Conservation (phyloP, 257 asterid genomes). For the Ocimum tenuiflorum region DNA sequence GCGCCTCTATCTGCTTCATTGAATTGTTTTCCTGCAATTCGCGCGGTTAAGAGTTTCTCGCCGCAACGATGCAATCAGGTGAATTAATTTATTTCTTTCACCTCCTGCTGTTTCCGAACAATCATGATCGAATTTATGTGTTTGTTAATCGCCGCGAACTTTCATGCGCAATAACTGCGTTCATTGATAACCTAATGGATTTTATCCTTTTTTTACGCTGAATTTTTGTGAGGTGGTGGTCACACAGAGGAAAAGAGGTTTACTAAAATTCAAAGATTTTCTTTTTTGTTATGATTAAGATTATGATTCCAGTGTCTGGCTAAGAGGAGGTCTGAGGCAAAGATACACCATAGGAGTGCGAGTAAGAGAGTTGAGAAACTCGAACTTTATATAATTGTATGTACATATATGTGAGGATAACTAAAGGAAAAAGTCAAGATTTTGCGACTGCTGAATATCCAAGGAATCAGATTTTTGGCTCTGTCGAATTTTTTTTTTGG, state of each 20-base stretch:
- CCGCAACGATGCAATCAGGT: conserved; percentile 45
- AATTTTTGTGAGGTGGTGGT: neutral
- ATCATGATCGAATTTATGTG: neutral
- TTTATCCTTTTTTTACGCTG: neutral
- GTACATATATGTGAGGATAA: neutral
- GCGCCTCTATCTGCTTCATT: neutral
- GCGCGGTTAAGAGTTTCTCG: neutral
- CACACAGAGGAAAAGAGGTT: neutral
- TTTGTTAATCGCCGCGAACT: neutral
- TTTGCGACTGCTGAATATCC: conserved; percentile 1
- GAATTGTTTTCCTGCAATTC: conserved; percentile 13
- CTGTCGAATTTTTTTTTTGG: neutral
- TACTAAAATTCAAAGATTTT: neutral
- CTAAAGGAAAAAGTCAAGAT: neutral
- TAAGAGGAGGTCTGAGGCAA: neutral
- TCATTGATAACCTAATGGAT: too few relatives aligned
- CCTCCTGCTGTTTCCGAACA: neutral
- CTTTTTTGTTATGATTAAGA: too few relatives aligned
- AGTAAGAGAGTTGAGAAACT: neutral
- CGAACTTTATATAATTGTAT: neutral
- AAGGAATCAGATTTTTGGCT: neutral
- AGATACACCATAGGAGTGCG: neutral
- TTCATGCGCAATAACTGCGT: neutral
- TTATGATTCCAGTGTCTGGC: neutral
- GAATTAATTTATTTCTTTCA: neutral